Evolutionary conservation across 306 rosid genomes (phyloP).

Genomic region (Amphicarpaea edgeworthii): DNA sequence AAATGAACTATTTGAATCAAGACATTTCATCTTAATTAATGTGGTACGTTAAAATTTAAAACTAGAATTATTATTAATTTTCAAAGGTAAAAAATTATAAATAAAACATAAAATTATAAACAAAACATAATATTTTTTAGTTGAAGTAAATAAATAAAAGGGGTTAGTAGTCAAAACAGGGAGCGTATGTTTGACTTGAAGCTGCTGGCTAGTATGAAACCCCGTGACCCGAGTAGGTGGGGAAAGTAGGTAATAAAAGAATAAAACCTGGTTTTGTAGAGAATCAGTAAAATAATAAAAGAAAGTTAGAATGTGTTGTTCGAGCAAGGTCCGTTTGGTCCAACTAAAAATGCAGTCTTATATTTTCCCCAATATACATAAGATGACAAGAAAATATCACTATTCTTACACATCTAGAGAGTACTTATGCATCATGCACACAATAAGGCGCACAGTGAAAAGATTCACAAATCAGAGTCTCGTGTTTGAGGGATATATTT

Average conservation of each 20-base stretch:
- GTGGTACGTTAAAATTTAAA: too few species aligned
- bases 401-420: not conserved
- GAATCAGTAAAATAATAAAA: not conserved
- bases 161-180: not conserved
- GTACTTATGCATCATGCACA: not conserved
- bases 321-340: not conserved
- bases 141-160: too few species aligned
- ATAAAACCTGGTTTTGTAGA: not conserved
- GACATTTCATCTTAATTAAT: too few species aligned
- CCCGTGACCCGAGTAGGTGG: not conserved
- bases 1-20: too few species aligned
- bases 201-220: too few species aligned
- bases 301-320: not conserved
- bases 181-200: not conserved
- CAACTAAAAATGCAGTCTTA: slow-evolving; percentile 3
- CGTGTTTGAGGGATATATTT: not conserved
- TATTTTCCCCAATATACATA: not conserved
- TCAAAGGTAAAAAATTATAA: too few species aligned
- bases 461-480: slow-evolving; percentile 3
- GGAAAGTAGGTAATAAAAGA: not conserved
- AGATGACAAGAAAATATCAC: not conserved
- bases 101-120: too few species aligned
- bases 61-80: too few species aligned
- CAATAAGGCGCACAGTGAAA: not conserved
- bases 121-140: too few species aligned